phyloP scores from a whole-genome alignment of 352 stramenopile genomes.

The Phytophthora cryptogea region DNA sequence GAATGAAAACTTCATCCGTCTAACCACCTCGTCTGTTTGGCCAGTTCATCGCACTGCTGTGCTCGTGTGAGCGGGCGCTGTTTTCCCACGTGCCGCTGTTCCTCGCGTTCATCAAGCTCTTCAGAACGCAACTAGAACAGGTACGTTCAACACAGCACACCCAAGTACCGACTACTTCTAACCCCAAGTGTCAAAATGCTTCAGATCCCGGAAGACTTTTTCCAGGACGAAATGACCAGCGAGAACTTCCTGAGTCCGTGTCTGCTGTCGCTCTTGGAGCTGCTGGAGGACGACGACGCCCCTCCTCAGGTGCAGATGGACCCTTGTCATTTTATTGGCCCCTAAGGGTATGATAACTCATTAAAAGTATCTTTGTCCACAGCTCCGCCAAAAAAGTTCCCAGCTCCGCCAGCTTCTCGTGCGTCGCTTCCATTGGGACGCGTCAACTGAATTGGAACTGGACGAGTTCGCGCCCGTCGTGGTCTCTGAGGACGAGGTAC shows the following conservation, averaged over 20 bases:
- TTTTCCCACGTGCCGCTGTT: slow-evolving; percentile 50
- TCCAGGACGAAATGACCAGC: slow-evolving; percentile 60
- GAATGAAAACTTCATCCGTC: not conserved
- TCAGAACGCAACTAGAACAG: slow-evolving; percentile 62
- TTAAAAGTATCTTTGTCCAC: slow-evolving; percentile 1
- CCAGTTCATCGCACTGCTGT: slow-evolving; percentile 66
- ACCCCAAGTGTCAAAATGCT: not conserved
- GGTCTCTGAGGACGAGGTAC: slow-evolving; percentile 46
- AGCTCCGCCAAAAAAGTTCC: slow-evolving; percentile 38
- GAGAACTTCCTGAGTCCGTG: slow-evolving; percentile 71
- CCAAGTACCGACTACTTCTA: too few relatives aligned
- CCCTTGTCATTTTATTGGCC: not conserved
- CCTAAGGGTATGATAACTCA: slow-evolving; percentile 9
- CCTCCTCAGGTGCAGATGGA: slow-evolving; percentile 33
- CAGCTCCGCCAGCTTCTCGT: slow-evolving; percentile 42
- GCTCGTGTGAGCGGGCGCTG: slow-evolving; percentile 62
- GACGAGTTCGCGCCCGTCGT: slow-evolving; percentile 60
- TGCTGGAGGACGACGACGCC: slow-evolving; percentile 52
- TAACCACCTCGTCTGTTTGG: not conserved
- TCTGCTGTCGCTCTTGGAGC: slow-evolving; percentile 66
- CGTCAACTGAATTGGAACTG: slow-evolving; percentile 25
- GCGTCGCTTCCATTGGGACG: slow-evolving; percentile 45
- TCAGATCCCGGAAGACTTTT: slow-evolving; percentile 74
- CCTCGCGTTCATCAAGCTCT: slow-evolving; percentile 57
- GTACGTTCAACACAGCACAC: slow-evolving; percentile 19